These are phyloP conservation scores for Cenchrus americanus DNA, from an alignment of 176 grass and related monocot genomes.

Conservation along the genomic window DNA sequence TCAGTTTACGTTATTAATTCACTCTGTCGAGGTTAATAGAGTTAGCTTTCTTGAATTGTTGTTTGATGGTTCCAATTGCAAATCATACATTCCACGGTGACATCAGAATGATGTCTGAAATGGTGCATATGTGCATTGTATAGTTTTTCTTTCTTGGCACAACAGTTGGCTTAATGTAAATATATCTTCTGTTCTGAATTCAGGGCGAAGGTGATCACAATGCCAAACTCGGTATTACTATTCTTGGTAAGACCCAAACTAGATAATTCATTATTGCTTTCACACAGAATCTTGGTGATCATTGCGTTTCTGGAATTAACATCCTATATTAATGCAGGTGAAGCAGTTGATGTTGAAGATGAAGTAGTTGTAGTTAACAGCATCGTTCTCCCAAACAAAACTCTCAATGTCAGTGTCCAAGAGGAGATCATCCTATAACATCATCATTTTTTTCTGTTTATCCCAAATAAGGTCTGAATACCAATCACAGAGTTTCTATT, in stretches of 20 bases:
- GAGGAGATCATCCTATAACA: constrained; percentile 95
- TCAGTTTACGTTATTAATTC: constrained; percentile 13
- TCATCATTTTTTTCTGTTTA: constrained; percentile 27
- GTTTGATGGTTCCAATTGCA: constrained; percentile 24
- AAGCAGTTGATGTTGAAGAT: constrained; percentile 93
- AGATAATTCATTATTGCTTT: neutral
- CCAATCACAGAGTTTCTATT: constrained; percentile 43
- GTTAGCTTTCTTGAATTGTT: neutral
- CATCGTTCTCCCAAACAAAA: constrained; percentile 94
- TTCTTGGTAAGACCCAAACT: constrained; percentile 73
- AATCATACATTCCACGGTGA: constrained; percentile 6
- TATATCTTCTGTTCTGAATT: constrained; percentile 43
- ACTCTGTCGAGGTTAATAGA: neutral
- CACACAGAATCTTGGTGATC: neutral
- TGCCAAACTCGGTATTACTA: constrained; percentile 96
- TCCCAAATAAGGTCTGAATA: constrained; percentile 43
- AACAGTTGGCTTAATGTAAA: constrained; percentile 19
- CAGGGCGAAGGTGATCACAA: constrained; percentile 91
- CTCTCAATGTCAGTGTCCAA: constrained; percentile 86
- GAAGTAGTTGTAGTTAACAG: constrained; percentile 94
- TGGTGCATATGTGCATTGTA: neutral
- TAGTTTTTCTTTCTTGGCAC: constrained; percentile 10
- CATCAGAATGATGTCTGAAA: neutral
- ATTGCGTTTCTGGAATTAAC: constrained; percentile 26
- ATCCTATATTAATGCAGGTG: constrained; percentile 59